A percentile compares a stretch with the other conserved stretches of the same genome.
Conservation (phyloP, 257 asterid genomes). For the Solanum rostratum region DNA sequence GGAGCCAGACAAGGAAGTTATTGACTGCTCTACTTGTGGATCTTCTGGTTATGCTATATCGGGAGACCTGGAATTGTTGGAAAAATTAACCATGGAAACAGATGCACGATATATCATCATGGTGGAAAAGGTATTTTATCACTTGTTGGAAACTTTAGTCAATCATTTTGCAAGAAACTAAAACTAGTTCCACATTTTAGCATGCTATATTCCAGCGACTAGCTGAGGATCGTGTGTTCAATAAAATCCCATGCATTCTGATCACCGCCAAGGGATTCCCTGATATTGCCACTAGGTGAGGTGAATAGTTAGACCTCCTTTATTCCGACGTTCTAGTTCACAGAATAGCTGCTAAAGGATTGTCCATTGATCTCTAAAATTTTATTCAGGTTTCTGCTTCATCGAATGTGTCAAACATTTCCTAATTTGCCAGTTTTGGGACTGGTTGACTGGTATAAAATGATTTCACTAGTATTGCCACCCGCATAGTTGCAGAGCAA, state of each 20-base stretch:
- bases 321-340: background rate
- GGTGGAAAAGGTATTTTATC: constrained; percentile 69
- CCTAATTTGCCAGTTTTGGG: constrained; percentile 68
- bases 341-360: background rate
- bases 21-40: constrained; percentile 80
- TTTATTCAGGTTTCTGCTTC: constrained; percentile 55
- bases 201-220: constrained; percentile 95
- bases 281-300: constrained; percentile 83
- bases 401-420: constrained; percentile 58
- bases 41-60: constrained; percentile 85
- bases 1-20: constrained; percentile 66
- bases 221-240: constrained; percentile 78
- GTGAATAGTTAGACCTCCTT: background rate
- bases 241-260: constrained; percentile 75
- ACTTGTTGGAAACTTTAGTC: background rate
- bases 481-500: background rate
- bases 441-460: constrained; percentile 81
- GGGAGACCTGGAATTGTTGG: constrained; percentile 66
- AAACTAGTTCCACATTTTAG: constrained; percentile 26
- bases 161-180: constrained; percentile 3
- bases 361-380: background rate
- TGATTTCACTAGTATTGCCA: background rate
- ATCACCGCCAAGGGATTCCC: constrained; percentile 96
- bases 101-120: constrained; percentile 84
- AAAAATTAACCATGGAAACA: constrained; percentile 50